Evolutionary conservation across 495 filamentous ascomycete genomes (phyloP), one percentile per base, ranked within the genome.

Genomic region (Terfezia claveryi): DNA sequence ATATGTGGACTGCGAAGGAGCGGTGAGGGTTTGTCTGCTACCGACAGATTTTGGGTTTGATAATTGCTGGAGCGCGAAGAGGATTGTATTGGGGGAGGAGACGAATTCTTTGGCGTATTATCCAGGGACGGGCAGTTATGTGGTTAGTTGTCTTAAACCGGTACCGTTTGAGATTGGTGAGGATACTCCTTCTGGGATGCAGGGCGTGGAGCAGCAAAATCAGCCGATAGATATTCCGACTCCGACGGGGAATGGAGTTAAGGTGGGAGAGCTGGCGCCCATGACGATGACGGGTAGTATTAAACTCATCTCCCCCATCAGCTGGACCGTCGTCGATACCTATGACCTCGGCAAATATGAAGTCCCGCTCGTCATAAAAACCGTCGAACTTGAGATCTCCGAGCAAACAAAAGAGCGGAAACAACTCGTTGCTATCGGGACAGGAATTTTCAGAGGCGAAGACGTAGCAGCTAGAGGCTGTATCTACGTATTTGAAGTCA

Each of bases 401-500:
- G 91, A 96, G 67, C 77, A 79, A 38, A 94, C 87, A 0, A 82
- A 92, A 61, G 81, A 93, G 61, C 80, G 86, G 12, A 80, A 76
- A 58, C 78, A 81, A 58, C 75, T 94, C 44, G 74, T 96, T 52
- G 79, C 79, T 10, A 83, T 94, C 4, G 92, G 89, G 9, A 94
- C 92, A 0, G 80, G 86, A 23, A 74, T 87, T 46, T 73, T 80
- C 51, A 80, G 79, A 55, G 91, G 92, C 50, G 89, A 96, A 67
- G 91, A 99, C 63, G 77, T 87, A 36, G 79, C 87, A 3, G 78
- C 84, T 0, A 76, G 79, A 37, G 92, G 91, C n/a, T 75, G 77
- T 52, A 75, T 99, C 56, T 88, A 91, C 65, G 83, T 99, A 53
- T 94, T 88, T 65, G 87, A 94, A 56, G 73, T 96, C 50, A 87